phyloP scores from a whole-genome alignment of 2,329 filamentous ascomycete genomes.

The Coniochaeta hoffmannii region DNA sequence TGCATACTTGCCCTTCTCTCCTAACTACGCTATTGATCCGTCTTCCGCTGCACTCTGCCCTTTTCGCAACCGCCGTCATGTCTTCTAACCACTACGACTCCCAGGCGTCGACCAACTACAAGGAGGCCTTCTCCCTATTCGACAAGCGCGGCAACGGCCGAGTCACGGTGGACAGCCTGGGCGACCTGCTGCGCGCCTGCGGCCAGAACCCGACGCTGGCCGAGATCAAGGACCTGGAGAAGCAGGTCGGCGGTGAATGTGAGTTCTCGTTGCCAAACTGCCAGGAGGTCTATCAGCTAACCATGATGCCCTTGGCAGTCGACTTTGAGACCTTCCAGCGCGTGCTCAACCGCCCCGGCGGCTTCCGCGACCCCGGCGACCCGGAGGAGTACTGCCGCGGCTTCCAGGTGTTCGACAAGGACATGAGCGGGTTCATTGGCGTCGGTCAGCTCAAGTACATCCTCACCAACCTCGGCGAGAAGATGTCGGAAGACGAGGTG shows the following conservation, averaged over 20 bases:
- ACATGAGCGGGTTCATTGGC: constrained; percentile 95
- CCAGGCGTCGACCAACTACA: constrained; percentile 92
- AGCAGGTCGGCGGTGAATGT: constrained; percentile 86
- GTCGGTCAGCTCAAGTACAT: constrained; percentile 98
- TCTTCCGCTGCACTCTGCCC: not conserved
- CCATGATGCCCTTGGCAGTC: constrained; percentile 46
- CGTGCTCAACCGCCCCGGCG: constrained; percentile 92
- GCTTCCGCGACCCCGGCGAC: constrained; percentile 96
- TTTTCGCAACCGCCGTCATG: constrained; percentile 23
- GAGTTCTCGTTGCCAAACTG: constrained; percentile 34
- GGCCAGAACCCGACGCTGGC: constrained; percentile 95
- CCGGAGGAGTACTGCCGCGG: constrained; percentile 97
- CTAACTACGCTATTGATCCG: not conserved
- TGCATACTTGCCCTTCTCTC: not conserved
- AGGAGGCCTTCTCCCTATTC: constrained; percentile 99
- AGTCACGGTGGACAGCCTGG: constrained; percentile 77
- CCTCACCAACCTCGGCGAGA: constrained; percentile 95
- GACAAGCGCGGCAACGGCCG: constrained; percentile 98
- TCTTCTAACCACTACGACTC: constrained; percentile 45
- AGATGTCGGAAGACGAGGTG: constrained; percentile 98
- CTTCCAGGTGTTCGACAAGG: constrained; percentile 99
- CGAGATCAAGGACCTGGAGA: constrained; percentile 89
- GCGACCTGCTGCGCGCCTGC: constrained; percentile 90
- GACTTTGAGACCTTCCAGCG: constrained; percentile 97
- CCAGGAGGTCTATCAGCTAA: not conserved